phyloP scores from a whole-genome alignment of 257 asterid genomes.

The Paraleonurus japonicus region DNA sequence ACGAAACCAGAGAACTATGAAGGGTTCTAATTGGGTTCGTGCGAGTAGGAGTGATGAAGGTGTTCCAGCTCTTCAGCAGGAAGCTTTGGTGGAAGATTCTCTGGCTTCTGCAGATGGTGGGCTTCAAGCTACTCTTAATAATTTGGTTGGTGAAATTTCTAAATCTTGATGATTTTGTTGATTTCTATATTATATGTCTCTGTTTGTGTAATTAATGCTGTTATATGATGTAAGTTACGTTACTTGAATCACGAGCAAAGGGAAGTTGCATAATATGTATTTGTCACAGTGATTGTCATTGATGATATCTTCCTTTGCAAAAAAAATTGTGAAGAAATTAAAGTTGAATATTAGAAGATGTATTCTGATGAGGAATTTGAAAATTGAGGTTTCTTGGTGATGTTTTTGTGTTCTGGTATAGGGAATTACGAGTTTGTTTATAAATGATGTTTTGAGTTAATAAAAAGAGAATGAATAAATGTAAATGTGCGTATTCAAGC shows the following conservation, averaged over 20 bases:
- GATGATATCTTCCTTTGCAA: not conserved
- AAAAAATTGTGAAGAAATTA: not conserved
- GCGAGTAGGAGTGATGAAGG: conserved; percentile 35
- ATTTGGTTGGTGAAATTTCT: conserved; percentile 45
- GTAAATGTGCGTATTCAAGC: not conserved
- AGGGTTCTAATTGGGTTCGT: conserved; percentile 21
- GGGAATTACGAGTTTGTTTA: not conserved
- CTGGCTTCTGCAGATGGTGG: conserved; percentile 28
- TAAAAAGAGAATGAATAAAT: not conserved
- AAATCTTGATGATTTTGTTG: not conserved
- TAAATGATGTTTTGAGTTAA: not conserved
- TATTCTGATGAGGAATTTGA: not conserved
- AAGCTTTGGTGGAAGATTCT: too few relatives aligned
- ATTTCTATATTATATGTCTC: not conserved
- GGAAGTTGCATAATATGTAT: not conserved
- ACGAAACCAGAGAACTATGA: conserved; percentile 25
- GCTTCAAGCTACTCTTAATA: conserved; percentile 55
- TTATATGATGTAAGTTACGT: not conserved
- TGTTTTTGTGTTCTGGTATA: not conserved
- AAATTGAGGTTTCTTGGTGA: not conserved
- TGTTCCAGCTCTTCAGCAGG: conserved; percentile 46
- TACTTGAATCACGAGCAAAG: not conserved
- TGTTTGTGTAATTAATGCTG: not conserved
- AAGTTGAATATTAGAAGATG: not conserved
- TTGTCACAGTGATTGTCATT: not conserved